Evolutionary conservation across 805 yeast species (phyloP).

Genomic region (Saccharomycopsis capsularis): DNA sequence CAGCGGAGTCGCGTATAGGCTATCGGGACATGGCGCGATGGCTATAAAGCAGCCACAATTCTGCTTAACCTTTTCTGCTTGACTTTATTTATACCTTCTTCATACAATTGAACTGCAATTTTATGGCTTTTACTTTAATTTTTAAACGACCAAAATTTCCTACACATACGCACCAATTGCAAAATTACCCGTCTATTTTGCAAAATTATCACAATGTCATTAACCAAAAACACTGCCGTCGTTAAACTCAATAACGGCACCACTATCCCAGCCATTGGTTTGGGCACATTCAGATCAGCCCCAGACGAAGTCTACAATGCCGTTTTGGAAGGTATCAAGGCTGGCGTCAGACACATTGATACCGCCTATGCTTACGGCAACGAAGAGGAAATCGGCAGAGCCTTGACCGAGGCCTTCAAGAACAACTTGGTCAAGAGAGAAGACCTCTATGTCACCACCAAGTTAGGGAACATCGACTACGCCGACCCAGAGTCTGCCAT

Average conservation of each 20-base stretch:
- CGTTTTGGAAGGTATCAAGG: slow-evolving; percentile 39
- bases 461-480: slow-evolving; percentile 43
- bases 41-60: no score
- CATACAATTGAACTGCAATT: neutral
- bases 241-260: slow-evolving; percentile 23
- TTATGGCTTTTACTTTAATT: no score
- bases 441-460: slow-evolving; percentile 57
- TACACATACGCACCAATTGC: no score
- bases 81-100: no score
- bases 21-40: no score
- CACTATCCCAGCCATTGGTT: slow-evolving; percentile 36
- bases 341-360: slow-evolving; percentile 57
- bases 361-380: slow-evolving; percentile 61
- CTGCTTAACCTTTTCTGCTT: no score
- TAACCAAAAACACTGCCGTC: slow-evolving; percentile 13
- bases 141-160: no score
- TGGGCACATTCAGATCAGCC: slow-evolving; percentile 43
- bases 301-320: slow-evolving; percentile 40
- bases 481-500: slow-evolving; percentile 40
- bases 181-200: no score
- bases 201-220: slow-evolving; percentile 15
- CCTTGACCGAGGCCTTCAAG: slow-evolving; percentile 26
- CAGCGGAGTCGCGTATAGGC: no score
- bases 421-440: slow-evolving; percentile 29
- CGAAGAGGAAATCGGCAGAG: slow-evolving; percentile 42